These are phyloP conservation scores for Ganoderma resinaceum DNA, from an alignment of 1,284 basidiomycete species.

Conservation along the genomic window DNA sequence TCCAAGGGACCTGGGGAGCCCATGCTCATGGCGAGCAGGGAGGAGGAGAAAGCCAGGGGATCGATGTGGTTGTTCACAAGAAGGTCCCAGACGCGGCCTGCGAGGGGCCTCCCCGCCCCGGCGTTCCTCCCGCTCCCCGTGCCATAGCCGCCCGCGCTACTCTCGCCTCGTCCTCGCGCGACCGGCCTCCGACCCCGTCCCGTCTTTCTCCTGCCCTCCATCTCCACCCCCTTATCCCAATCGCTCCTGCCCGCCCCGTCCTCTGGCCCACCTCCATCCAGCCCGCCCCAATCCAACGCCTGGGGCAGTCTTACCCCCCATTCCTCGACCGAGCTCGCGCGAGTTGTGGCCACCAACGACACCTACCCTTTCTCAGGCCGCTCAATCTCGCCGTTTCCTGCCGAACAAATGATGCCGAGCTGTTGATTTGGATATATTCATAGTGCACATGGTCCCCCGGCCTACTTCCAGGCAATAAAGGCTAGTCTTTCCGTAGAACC, in stretches of 20 bases:
- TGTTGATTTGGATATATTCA: constrained; percentile 6
- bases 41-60: constrained; percentile 31
- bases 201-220: background rate
- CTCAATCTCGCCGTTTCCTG: background rate
- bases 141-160: constrained; percentile 16
- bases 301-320: background rate
- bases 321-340: background rate
- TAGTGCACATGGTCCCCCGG: constrained; percentile 1
- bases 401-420: constrained; percentile 2
- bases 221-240: background rate
- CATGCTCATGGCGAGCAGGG: constrained; percentile 37
- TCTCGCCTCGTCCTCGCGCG: constrained; percentile 20
- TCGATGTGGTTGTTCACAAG: constrained; percentile 31
- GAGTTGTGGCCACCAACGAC: background rate
- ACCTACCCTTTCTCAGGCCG: constrained; percentile 1
- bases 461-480: background rate
- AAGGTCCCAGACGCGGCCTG: constrained; percentile 25
- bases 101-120: constrained; percentile 11
- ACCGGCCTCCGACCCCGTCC: constrained; percentile 6
- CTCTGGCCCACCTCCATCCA: background rate
- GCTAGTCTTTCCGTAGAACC: constrained; percentile 5
- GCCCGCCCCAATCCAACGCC: background rate
- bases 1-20: constrained; percentile 29
- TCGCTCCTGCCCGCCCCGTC: background rate
- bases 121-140: constrained; percentile 6